Evolutionary conservation across 257 asterid species (phyloP), one percentile per base, ranked within the genome.

Genomic region (Rubia yunnanensis): DNA sequence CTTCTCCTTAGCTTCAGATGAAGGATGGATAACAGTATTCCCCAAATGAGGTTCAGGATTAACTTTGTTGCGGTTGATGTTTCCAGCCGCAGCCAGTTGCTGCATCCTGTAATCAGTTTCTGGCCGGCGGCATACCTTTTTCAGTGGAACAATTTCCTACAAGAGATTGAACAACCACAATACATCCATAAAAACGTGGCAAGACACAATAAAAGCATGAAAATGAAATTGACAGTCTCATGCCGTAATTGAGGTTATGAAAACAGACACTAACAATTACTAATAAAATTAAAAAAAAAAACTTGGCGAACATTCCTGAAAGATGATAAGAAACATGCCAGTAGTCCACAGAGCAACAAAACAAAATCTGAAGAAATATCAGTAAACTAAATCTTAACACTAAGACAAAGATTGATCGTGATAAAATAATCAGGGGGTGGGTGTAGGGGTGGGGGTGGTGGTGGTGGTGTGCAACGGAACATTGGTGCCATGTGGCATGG

Each of bases 61-160:
- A 7, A 66, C 50, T 66, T 79, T 89, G 67, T 76, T 87, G 62
- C 77, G 77, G 38, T 73, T 79, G 70, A 22, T 31, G 5, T 48
- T 49, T 35, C 76, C 70, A 59, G 74, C 60, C 50, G 70, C 79
- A 14, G 80, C 72, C 70, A 79, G 82, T 67, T 77, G 85, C 72
- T 76, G 85, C 79, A 84, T 62, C 77, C 90, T 77, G 62, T 78
- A 82, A 74, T 84, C 87, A 73, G 87, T 84, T 74, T 81, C 90
- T 34, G 85, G 90, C 63, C 87, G 71, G 60, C 87, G 84, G 36
- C 90, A 81, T 65, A 84, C 70, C 80, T 84, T 81, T 60, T 82
- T 80, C 59, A 79, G 73, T 10, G 90, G 85, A 59, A 90, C 97
- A 72, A 90, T 88, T 81, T 90, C 97, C 95, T 89, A 48, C 7